Percentiles rank a stretch among this genome's conserved stretches.
phyloP scores from a whole-genome alignment of 306 rosid genomes.

The Herpetospermum pedunculosum region DNA sequence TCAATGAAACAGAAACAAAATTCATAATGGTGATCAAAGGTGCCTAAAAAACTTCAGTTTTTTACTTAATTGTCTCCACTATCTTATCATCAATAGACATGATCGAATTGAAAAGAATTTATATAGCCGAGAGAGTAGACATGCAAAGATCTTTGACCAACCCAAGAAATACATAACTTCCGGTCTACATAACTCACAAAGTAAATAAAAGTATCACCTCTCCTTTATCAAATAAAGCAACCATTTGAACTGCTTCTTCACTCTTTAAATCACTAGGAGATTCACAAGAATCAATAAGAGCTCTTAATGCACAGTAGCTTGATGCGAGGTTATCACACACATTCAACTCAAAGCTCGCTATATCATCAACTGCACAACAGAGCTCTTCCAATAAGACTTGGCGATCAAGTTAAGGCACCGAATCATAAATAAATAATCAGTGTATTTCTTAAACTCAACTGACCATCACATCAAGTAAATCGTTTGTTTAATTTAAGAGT shows the following conservation, averaged over 20 bases:
- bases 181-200: background rate
- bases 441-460: no score
- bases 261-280: slow-evolving; percentile 43
- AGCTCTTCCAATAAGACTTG: slow-evolving; percentile 79
- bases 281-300: slow-evolving; percentile 69
- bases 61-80: background rate
- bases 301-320: slow-evolving; percentile 86
- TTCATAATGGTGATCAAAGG: background rate
- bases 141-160: background rate
- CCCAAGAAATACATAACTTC: background rate
- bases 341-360: slow-evolving; percentile 71
- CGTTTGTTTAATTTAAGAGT: no score
- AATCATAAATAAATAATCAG: slow-evolving; percentile 13
- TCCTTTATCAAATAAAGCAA: slow-evolving; percentile 95
- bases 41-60: no score
- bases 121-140: background rate
- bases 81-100: background rate
- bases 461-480: no score
- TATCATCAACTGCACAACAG: slow-evolving; percentile 52
- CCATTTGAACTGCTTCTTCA: slow-evolving; percentile 78
- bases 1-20: background rate
- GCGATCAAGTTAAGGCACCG: slow-evolving; percentile 11
- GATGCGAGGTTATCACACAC: slow-evolving; percentile 95
- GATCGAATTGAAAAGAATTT: background rate
- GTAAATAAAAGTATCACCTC: slow-evolving; percentile 50